Percentiles rank a stretch among this genome's conserved stretches.
Evolutionary conservation across 306 rosid genomes (phyloP).

Genomic region (Begonia loranthoides): DNA sequence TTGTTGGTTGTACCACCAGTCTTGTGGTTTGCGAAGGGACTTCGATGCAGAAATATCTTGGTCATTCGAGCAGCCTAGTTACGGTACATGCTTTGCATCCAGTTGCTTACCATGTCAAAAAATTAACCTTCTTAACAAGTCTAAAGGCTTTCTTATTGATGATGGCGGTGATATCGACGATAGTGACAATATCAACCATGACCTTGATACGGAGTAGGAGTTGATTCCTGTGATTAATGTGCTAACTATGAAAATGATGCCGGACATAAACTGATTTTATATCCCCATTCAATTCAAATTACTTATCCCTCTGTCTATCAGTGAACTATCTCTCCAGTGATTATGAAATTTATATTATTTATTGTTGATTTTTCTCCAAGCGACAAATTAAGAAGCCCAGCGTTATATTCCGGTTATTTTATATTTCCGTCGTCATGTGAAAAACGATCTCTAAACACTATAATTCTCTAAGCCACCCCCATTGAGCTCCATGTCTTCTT

Average conservation of each 20-base stretch:
- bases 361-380: too few species aligned
- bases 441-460: too few species aligned
- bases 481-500: too few species aligned
- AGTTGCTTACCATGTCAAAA: neutral
- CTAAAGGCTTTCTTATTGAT: neutral
- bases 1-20: slow-evolving; percentile 74
- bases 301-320: neutral
- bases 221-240: slow-evolving; percentile 3
- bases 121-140: too few species aligned
- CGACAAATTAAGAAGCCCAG: too few species aligned
- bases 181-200: neutral
- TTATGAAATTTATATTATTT: too few species aligned
- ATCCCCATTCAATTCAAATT: neutral
- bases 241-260: slow-evolving; percentile 7
- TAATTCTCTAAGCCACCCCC: too few species aligned
- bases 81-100: slow-evolving; percentile 43
- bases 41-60: slow-evolving; percentile 67
- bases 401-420: too few species aligned
- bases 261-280: neutral
- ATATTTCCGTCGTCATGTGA: too few species aligned
- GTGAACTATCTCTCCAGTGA: too few species aligned
- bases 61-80: slow-evolving; percentile 60
- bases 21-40: slow-evolving; percentile 87
- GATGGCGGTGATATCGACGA: neutral
- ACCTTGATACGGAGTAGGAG: slow-evolving; percentile 2